Evolutionary conservation across 345 rosid genomes (phyloP).

Genomic region (Mangifera indica): DNA sequence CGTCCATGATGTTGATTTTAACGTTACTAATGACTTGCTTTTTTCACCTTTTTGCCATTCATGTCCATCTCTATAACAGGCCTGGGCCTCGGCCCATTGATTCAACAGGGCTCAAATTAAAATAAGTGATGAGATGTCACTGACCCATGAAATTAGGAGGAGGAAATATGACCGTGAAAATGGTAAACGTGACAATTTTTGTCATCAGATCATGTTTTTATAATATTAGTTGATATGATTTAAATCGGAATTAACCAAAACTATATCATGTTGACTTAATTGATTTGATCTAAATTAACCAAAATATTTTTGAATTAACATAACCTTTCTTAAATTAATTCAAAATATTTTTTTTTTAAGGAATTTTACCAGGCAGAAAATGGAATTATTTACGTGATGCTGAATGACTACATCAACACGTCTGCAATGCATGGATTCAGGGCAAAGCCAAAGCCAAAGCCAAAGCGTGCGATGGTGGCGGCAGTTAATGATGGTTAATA

Average conservation of each 20-base stretch:
- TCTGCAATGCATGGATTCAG: conserved; percentile 8
- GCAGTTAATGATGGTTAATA: conserved; percentile 38
- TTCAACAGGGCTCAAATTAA: background rate
- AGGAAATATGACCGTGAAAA: background rate
- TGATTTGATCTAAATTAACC: no score
- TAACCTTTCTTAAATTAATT: no score
- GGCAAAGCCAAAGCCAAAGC: no score
- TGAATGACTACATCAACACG: background rate
- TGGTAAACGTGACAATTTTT: no score
- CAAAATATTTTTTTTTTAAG: no score
- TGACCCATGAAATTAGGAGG: conserved; percentile 18
- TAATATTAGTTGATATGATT: no score
- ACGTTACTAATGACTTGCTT: background rate
- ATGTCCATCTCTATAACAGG: background rate
- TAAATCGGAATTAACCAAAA: no score
- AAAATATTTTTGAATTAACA: no score
- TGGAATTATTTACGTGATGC: background rate
- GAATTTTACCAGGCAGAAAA: no score
- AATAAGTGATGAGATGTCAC: conserved; percentile 11
- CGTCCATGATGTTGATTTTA: background rate
- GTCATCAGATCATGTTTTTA: no score
- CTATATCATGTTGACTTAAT: no score
- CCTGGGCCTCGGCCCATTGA: background rate
- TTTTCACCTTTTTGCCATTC: background rate
- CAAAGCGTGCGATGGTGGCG: conserved; percentile 38